phyloP scores from a whole-genome alignment of 192 early-diverging fungal species.

The Coemansia sp. region DNA sequence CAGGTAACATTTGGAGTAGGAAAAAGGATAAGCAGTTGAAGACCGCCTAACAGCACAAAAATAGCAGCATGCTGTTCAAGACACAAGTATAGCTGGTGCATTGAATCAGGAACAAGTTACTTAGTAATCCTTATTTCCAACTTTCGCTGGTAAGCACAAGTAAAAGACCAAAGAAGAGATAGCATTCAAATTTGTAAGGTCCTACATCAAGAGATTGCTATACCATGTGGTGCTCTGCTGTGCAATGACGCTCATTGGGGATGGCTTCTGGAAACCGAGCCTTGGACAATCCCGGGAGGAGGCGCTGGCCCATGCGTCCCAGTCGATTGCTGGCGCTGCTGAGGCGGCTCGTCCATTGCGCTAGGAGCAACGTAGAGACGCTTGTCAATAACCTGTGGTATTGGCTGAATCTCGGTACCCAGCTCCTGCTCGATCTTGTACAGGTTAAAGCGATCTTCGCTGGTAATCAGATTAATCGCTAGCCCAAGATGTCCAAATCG shows the following conservation, averaged over 20 bases:
- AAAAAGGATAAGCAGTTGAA: no score
- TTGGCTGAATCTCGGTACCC: constrained; percentile 97
- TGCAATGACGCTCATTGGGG: constrained; percentile 7
- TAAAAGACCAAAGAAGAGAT: not conserved
- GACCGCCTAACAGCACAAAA: not conserved
- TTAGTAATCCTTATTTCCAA: not conserved
- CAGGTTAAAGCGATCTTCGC: constrained; percentile 96
- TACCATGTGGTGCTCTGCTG: constrained; percentile 1
- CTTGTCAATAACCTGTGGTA: constrained; percentile 96
- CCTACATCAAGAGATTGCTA: not conserved
- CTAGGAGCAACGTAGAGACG: constrained; percentile 80
- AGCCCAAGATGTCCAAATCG: constrained; percentile 94
- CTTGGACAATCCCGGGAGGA: constrained; percentile 26
- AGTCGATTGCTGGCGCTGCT: constrained; percentile 53
- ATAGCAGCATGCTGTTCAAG: not conserved
- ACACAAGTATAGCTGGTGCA: not conserved
- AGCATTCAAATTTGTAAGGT: not conserved
- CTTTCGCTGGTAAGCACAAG: constrained; percentile 1
- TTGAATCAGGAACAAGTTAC: not conserved
- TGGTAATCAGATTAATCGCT: constrained; percentile 98
- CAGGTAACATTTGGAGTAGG: no score
- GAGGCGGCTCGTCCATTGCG: constrained; percentile 65
- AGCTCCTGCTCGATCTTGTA: constrained; percentile 98
- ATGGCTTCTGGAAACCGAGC: not conserved
- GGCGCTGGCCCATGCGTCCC: constrained; percentile 32